phyloP scores from a whole-genome alignment of 1,139 yeast genomes.

The Hansenula sp. region DNA sequence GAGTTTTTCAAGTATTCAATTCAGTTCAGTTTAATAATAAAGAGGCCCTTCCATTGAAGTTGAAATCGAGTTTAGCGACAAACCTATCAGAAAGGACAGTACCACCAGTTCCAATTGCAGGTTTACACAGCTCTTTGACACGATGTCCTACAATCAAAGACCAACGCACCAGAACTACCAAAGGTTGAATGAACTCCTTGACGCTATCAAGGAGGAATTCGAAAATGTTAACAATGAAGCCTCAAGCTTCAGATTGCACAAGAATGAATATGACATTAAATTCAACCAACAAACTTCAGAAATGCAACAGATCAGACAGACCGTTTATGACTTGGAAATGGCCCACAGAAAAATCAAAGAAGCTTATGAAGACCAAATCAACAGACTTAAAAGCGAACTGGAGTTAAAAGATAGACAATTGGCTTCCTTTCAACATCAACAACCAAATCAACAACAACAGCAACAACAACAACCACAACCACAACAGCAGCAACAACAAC shows the following conservation, averaged over 20 bases:
- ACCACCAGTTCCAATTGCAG: neutral
- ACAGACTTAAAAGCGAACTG: slow-evolving; percentile 79
- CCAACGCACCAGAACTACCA: slow-evolving; percentile 21
- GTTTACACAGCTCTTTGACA: neutral
- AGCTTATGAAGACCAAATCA: slow-evolving; percentile 90
- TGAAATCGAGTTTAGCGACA: neutral
- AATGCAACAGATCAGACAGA: slow-evolving; percentile 90
- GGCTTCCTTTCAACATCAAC: slow-evolving; percentile 32
- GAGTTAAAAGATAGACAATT: slow-evolving; percentile 68
- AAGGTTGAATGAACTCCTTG: slow-evolving; percentile 63
- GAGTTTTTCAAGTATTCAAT: neutral
- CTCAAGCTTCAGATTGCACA: slow-evolving; percentile 80
- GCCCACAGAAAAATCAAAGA: slow-evolving; percentile 95
- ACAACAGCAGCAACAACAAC: slow-evolving; percentile 16
- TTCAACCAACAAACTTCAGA: slow-evolving; percentile 91
- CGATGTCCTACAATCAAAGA: slow-evolving; percentile 22
- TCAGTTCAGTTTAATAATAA: neutral
- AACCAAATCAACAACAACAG: slow-evolving; percentile 19
- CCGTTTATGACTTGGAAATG: slow-evolving; percentile 90
- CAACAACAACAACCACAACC: slow-evolving; percentile 23
- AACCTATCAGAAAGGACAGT: neutral
- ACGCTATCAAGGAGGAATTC: slow-evolving; percentile 90
- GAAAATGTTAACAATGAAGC: slow-evolving; percentile 87
- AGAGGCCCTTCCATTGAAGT: too few species aligned
- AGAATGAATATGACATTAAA: slow-evolving; percentile 89